Percentiles rank a stretch among this genome's conserved stretches.
Conservation (phyloP, 164 flowering plant species). For the Warburgia ugandensis region DNA sequence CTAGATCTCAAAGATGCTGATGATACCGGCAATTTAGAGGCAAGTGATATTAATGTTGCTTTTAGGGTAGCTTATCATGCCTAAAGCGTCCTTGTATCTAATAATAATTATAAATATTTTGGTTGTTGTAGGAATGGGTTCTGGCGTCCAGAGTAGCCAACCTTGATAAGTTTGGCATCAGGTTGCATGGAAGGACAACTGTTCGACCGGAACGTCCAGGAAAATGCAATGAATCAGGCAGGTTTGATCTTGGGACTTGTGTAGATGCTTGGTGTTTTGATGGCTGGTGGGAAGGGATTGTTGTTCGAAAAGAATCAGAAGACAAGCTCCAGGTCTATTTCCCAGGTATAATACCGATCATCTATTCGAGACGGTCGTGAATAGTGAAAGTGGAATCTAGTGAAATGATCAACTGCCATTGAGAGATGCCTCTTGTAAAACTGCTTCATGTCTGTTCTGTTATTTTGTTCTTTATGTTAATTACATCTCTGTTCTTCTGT, state of each 20-base stretch:
- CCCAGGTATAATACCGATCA: slow-evolving; percentile 81
- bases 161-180: slow-evolving; percentile 46
- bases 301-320: slow-evolving; percentile 39
- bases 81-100: background rate
- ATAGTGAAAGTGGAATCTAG: no score
- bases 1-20: slow-evolving; percentile 73
- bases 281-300: slow-evolving; percentile 98
- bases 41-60: slow-evolving; percentile 28
- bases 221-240: slow-evolving; percentile 19
- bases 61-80: slow-evolving; percentile 19
- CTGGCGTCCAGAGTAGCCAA: slow-evolving; percentile 43
- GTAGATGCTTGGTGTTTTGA: slow-evolving; percentile 89
- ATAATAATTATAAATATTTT: no score
- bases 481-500: no score
- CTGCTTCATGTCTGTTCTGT: no score
- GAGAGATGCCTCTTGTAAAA: no score
- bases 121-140: slow-evolving; percentile 66
- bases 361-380: no score
- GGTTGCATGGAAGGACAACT: slow-evolving; percentile 43
- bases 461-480: no score
- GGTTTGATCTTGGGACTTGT: slow-evolving; percentile 41
- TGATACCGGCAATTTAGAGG: slow-evolving; percentile 65
- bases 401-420: no score
- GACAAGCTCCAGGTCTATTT: slow-evolving; percentile 49
- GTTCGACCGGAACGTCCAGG: slow-evolving; percentile 53